A percentile compares a stretch with the other conserved stretches of the same genome.
Conservation (phyloP, 345 rosid genomes). For the Salix dunnii region DNA sequence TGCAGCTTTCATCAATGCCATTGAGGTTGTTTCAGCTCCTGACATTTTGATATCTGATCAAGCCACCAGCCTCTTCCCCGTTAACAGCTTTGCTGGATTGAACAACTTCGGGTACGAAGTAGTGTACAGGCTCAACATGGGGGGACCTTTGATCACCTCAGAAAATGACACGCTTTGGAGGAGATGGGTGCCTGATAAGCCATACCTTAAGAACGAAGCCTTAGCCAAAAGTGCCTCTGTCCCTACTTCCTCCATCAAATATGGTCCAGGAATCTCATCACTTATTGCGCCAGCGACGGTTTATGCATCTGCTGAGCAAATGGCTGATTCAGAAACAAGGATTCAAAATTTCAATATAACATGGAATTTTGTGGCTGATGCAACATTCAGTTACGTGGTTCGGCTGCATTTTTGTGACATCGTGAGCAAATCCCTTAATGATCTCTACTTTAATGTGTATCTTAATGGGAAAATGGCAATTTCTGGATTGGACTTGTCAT, state of each 20-base stretch:
- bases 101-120: slow-evolving; percentile 43
- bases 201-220: slow-evolving; percentile 41
- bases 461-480: slow-evolving; percentile 58
- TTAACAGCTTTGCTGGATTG: slow-evolving; percentile 39
- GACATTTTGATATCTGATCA: slow-evolving; percentile 50
- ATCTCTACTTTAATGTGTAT: slow-evolving; percentile 69
- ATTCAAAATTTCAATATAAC: slow-evolving; percentile 56
- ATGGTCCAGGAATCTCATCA: slow-evolving; percentile 46
- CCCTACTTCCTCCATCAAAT: slow-evolving; percentile 43
- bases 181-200: slow-evolving; percentile 54
- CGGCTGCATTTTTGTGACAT: slow-evolving; percentile 81
- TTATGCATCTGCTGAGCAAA: slow-evolving; percentile 56
- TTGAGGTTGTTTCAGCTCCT: slow-evolving; percentile 74
- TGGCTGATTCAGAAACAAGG: slow-evolving; percentile 50
- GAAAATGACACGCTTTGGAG: slow-evolving; percentile 56
- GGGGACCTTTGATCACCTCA: slow-evolving; percentile 61
- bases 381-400: slow-evolving; percentile 49
- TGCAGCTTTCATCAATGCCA: slow-evolving; percentile 65
- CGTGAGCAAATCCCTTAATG: slow-evolving; percentile 63
- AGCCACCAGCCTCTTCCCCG: slow-evolving; percentile 55
- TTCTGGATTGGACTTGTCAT: slow-evolving; percentile 64
- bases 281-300: slow-evolving; percentile 62
- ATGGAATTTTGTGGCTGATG: slow-evolving; percentile 60
- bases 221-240: slow-evolving; percentile 36
- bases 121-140: slow-evolving; percentile 65